Conservation (phyloP, 2,329 filamentous ascomycete genomes). For the Metarhizium sp. region DNA sequence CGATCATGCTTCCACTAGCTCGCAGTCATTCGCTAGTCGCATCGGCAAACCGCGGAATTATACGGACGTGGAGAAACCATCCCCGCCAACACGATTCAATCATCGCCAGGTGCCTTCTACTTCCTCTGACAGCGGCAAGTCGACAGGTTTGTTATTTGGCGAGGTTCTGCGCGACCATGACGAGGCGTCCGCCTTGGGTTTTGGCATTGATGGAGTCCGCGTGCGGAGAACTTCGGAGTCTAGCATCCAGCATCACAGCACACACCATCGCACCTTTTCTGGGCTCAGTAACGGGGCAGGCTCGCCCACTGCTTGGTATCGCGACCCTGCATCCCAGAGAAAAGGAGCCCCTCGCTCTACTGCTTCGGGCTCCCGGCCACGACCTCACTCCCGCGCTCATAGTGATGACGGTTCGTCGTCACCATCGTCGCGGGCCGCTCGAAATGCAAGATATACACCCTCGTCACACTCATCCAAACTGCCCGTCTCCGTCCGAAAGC, state of each 20-base stretch:
- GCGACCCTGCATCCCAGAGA: constrained; percentile 16
- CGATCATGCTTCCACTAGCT: constrained; percentile 42
- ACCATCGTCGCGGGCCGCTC: constrained; percentile 12
- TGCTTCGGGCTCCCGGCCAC: constrained; percentile 11
- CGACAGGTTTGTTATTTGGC: constrained; percentile 59
- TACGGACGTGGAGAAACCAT: constrained; percentile 22
- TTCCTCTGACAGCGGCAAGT: constrained; percentile 23
- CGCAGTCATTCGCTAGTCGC: constrained; percentile 51
- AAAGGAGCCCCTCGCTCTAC: background rate
- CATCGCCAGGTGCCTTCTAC: constrained; percentile 21
- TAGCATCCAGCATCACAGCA: constrained; percentile 44
- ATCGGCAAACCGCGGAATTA: constrained; percentile 40
- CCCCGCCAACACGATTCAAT: constrained; percentile 19
- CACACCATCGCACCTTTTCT: constrained; percentile 45
- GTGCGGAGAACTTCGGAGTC: constrained; percentile 63
- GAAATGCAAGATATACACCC: constrained; percentile 21
- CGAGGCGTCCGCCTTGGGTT: constrained; percentile 42
- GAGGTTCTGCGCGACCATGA: constrained; percentile 57
- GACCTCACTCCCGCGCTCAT: constrained; percentile 39
- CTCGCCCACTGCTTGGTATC: constrained; percentile 61
- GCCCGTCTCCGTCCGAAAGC: constrained; percentile 36
- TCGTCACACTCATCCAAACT: constrained; percentile 30
- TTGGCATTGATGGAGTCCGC: constrained; percentile 47
- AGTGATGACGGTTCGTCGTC: constrained; percentile 46
- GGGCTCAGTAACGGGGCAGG: constrained; percentile 47